Percentiles rank a stretch among this genome's conserved stretches.
These are phyloP conservation scores for Aquilaria agallochum DNA, from an alignment of 441 rosid species.

Conservation along the genomic window DNA sequence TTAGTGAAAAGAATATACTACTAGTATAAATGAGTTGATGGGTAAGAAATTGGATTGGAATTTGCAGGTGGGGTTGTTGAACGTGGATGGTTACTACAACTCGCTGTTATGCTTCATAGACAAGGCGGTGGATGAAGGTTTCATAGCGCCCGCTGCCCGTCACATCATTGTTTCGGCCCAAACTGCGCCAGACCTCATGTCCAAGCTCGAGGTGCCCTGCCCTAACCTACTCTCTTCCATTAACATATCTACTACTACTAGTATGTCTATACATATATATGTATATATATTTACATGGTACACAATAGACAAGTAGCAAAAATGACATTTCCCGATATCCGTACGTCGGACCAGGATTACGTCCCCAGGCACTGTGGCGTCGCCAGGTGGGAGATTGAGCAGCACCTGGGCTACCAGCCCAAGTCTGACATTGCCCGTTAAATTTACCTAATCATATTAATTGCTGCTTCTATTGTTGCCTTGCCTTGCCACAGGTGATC, in stretches of 20 bases:
- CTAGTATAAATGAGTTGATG: no score
- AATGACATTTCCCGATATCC: slow-evolving; percentile 1
- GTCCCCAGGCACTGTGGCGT: slow-evolving; percentile 33
- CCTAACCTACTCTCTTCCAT: neutral
- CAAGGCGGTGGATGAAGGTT: slow-evolving; percentile 95
- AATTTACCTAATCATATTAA: slow-evolving; percentile 6
- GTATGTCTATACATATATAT: no score
- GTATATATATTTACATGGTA: neutral
- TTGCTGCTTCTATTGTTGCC: neutral
- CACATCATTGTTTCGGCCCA: slow-evolving; percentile 81
- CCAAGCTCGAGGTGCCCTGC: slow-evolving; percentile 50
- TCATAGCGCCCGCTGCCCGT: slow-evolving; percentile 76
- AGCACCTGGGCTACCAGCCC: slow-evolving; percentile 47
- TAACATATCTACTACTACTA: neutral
- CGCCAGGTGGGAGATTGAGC: slow-evolving; percentile 49
- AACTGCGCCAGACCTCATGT: slow-evolving; percentile 48
- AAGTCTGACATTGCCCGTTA: slow-evolving; percentile 55
- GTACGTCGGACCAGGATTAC: slow-evolving; percentile 28
- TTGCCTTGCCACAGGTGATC: no score
- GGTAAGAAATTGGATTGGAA: no score
- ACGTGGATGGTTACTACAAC: slow-evolving; percentile 92
- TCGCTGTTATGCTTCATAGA: slow-evolving; percentile 80
- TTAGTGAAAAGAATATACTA: no score
- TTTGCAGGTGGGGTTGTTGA: slow-evolving; percentile 76
- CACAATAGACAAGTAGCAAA: slow-evolving; percentile 2